These are phyloP conservation scores for Proteromonas lacertae DNA, from an alignment of 352 stramenopile genomes.

Conservation along the genomic window DNA sequence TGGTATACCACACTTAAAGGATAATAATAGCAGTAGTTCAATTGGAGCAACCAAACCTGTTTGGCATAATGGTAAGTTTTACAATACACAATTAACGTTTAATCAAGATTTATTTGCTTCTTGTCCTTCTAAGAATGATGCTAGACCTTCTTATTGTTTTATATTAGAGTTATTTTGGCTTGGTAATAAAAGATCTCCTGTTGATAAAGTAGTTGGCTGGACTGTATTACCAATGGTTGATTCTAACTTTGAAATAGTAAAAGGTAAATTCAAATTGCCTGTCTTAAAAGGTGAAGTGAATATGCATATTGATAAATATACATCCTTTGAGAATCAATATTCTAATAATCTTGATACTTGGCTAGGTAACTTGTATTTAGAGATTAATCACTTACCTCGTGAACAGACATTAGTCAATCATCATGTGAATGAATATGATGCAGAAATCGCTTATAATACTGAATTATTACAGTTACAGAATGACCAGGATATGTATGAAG, in stretches of 20 bases:
- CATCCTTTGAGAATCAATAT: constrained; percentile 26
- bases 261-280: constrained; percentile 36
- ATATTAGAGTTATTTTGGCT: constrained; percentile 19
- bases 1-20: constrained; percentile 2
- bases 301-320: constrained; percentile 10
- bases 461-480: too few species aligned
- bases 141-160: constrained; percentile 10
- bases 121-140: too few species aligned
- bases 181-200: constrained; percentile 1
- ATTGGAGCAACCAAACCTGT: constrained; percentile 8
- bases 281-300: constrained; percentile 36
- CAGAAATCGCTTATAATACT: too few species aligned
- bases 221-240: constrained; percentile 27
- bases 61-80: too few species aligned
- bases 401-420: too few species aligned
- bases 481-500: too few species aligned
- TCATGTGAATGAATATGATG: too few species aligned
- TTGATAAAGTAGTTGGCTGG: constrained; percentile 28
- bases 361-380: constrained; percentile 51
- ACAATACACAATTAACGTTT: too few species aligned
- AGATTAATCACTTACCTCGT: constrained; percentile 15
- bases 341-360: constrained; percentile 27
- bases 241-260: constrained; percentile 11
- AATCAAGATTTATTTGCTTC: too few species aligned
- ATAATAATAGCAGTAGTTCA: constrained; percentile 4